Base-by-base conservation (phyloP, 2,329 filamentous ascomycete species). In the Fusarium neocosmosporiellum region DNA sequence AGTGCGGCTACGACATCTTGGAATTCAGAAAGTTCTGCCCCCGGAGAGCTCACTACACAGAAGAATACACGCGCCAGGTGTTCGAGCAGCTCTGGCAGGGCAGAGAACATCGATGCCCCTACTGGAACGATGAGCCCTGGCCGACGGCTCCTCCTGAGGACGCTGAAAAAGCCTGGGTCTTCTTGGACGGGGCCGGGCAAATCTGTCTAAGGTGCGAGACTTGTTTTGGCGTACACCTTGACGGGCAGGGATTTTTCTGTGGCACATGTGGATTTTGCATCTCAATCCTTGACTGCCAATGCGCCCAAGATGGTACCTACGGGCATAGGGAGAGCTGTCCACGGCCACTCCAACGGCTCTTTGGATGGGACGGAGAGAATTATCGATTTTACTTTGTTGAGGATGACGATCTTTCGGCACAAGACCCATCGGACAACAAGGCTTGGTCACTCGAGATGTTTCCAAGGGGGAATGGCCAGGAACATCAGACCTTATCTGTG, bases 111-210 rank as follows among this genome's bases (percentile, higher is more conserved):
- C 13, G 16, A 0, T 63, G 63, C 14, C 66, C 66, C 0, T 68
- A 68, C 13, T 68, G 57, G 66, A 5, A 66, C 1, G 66, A 68
- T 22, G 5, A 3, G 1, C 18, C 11, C 1, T 67, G 66, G 66
- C 57, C 55, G 7, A n/a, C n/a, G 37, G 46, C 8, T 7, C 0
- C 13, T 22, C 37, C 13, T 43, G 39, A 24, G 2, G 1, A 43
- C 7, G 3, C 24, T 43, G 20, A 20, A 22, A n/a, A 13, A 24
- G 4, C 6, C 6, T 43, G 39, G 39, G 11, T 4, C 14, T 24
- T 43, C 39, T 14, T 43, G 39, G 39, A 24, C 20, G 7, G 10
- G 3, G 8, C 13, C 7, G 39, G 39, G 20, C 14, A 14, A 43
- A 8, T 43, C 5, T 43, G 39, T 43, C 20, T 8, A 7, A 7